Evolutionary conservation across 805 yeast species (phyloP).

Genomic region (Metschnikowia reukaufii): DNA sequence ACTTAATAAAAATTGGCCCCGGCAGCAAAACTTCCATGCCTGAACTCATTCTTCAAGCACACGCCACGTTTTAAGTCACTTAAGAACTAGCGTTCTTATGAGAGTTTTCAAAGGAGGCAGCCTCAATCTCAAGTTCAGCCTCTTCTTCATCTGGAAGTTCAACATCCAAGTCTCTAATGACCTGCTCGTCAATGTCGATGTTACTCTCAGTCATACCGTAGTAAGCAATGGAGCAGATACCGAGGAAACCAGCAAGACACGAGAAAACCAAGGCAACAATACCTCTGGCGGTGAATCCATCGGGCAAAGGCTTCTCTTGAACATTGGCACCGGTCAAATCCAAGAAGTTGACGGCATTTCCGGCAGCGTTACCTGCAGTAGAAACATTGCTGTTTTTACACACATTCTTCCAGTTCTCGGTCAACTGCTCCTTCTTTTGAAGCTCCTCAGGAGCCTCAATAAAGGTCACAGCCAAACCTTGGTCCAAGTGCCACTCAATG

Average conservation of each 20-base stretch:
- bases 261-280: constrained; percentile 92
- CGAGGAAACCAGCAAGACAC: constrained; percentile 79
- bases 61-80: background rate
- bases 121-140: constrained; percentile 15
- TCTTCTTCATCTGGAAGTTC: constrained; percentile 39
- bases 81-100: constrained; percentile 3
- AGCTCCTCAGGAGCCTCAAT: constrained; percentile 81
- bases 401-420: constrained; percentile 57
- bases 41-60: background rate
- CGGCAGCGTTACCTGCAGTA: constrained; percentile 86
- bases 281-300: constrained; percentile 94
- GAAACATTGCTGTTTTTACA: constrained; percentile 61
- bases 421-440: constrained; percentile 49
- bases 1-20: constrained; percentile 7
- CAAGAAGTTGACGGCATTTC: constrained; percentile 57
- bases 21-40: background rate
- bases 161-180: constrained; percentile 54
- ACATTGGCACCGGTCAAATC: constrained; percentile 75
- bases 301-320: constrained; percentile 67
- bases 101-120: constrained; percentile 7
- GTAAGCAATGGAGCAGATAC: constrained; percentile 70
- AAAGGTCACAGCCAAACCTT: constrained; percentile 81
- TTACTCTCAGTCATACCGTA: constrained; percentile 87
- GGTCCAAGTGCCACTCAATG: constrained; percentile 96
- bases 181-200: constrained; percentile 57